A percentile compares a stretch with the other conserved stretches of the same genome.
These are phyloP conservation scores for Kwoniella europaea DNA, from an alignment of 768 basidiomycete genomes.

Conservation along the genomic window DNA sequence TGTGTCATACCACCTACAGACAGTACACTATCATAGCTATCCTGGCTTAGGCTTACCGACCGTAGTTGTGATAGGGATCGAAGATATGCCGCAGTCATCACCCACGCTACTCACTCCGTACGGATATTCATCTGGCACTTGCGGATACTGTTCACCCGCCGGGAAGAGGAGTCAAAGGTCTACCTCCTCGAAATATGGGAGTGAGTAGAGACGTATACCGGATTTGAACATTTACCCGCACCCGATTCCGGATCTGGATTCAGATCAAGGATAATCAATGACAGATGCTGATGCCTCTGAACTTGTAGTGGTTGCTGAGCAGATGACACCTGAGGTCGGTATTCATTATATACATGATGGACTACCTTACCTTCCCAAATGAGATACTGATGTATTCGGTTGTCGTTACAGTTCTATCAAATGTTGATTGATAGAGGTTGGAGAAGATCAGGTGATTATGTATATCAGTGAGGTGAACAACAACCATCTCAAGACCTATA, in stretches of 20 bases:
- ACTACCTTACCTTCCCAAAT: no score
- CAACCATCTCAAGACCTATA: neutral
- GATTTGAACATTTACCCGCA: neutral
- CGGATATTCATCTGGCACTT: slow-evolving; percentile 44
- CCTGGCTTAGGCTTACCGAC: no score
- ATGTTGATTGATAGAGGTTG: slow-evolving; percentile 59
- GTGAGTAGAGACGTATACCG: slow-evolving; percentile 35
- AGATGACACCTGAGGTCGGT: slow-evolving; percentile 32
- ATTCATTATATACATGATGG: no score
- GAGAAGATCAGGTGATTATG: slow-evolving; percentile 63
- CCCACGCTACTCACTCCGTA: slow-evolving; percentile 31
- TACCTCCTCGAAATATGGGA: slow-evolving; percentile 50
- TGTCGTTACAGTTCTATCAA: slow-evolving; percentile 54
- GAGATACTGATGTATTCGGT: neutral
- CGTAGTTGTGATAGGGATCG: neutral
- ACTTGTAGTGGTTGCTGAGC: slow-evolving; percentile 41
- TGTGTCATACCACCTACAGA: no score
- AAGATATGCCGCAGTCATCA: neutral
- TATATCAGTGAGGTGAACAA: slow-evolving; percentile 64
- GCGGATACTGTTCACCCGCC: slow-evolving; percentile 53
- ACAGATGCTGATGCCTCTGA: neutral
- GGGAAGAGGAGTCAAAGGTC: slow-evolving; percentile 30
- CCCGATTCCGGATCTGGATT: neutral
- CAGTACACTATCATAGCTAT: no score
- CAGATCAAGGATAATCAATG: neutral